Conservation (phyloP, 139 green algal species). For the Picochlorum sp. region DNA sequence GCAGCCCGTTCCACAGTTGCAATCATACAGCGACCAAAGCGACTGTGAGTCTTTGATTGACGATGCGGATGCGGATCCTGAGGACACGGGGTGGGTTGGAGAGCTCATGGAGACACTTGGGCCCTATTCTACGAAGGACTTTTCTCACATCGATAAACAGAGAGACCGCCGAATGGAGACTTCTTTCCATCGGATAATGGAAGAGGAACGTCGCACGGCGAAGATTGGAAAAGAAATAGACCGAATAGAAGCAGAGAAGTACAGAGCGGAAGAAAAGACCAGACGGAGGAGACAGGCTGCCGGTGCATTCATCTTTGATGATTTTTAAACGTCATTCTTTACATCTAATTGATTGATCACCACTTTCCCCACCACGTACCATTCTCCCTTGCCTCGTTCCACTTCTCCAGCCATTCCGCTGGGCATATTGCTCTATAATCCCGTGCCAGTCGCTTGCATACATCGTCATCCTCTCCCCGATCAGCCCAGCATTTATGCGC, state of each 20-base stretch:
- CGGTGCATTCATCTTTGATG: no score
- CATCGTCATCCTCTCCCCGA: conserved; percentile 56
- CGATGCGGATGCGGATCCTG: not conserved
- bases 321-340: no score
- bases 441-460: conserved; percentile 65
- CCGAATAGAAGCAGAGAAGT: conserved; percentile 4
- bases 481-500: conserved; percentile 75
- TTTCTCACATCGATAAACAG: conserved; percentile 14
- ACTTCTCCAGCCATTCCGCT: conserved; percentile 67
- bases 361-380: conserved; percentile 33
- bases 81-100: not conserved
- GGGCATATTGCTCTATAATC: conserved; percentile 76
- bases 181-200: conserved; percentile 1
- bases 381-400: conserved; percentile 53
- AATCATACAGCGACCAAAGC: conserved; percentile 4
- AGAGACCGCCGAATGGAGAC: conserved; percentile 19
- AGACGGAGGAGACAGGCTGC: no score
- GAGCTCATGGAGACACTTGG: not conserved
- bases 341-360: not conserved
- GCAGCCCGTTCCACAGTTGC: not conserved
- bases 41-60: conserved; percentile 8
- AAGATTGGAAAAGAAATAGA: conserved; percentile 3
- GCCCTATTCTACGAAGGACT: conserved; percentile 20
- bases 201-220: not conserved
- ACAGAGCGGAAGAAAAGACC: not conserved